Evolutionary conservation across 495 filamentous ascomycete species (phyloP).

Genomic region (Achaetomiella virescens): DNA sequence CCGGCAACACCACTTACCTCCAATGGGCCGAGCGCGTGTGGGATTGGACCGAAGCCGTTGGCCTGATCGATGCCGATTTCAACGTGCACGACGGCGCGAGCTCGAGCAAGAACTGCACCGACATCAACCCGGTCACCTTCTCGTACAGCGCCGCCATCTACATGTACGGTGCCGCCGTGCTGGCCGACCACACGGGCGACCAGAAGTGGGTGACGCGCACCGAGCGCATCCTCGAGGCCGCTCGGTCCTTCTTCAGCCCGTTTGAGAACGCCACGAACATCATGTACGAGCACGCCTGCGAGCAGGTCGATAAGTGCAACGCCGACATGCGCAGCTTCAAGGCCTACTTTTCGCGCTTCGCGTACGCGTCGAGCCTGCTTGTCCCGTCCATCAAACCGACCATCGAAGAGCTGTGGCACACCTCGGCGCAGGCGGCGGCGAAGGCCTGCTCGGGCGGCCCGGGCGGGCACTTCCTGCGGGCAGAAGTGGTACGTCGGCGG

Average conservation of each 20-base stretch:
- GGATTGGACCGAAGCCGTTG: slow-evolving; percentile 55
- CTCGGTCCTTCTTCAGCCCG: slow-evolving; percentile 41
- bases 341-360: slow-evolving; percentile 70
- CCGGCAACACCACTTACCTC: slow-evolving; percentile 55
- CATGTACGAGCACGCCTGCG: slow-evolving; percentile 70
- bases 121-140: slow-evolving; percentile 46
- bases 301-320: slow-evolving; percentile 56
- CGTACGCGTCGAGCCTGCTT: slow-evolving; percentile 57
- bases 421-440: slow-evolving; percentile 60
- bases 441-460: slow-evolving; percentile 54
- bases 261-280: slow-evolving; percentile 45
- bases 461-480: slow-evolving; percentile 57
- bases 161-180: slow-evolving; percentile 57
- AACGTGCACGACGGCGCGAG: slow-evolving; percentile 54
- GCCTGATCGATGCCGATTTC: slow-evolving; percentile 44
- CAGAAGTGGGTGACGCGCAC: slow-evolving; percentile 47
- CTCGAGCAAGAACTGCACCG: slow-evolving; percentile 38
- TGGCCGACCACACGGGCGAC: slow-evolving; percentile 56
- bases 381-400: slow-evolving; percentile 47
- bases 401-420: slow-evolving; percentile 48
- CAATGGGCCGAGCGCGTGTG: slow-evolving; percentile 66
- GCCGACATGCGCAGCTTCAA: slow-evolving; percentile 75
- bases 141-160: slow-evolving; percentile 62
- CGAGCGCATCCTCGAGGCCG: slow-evolving; percentile 40
- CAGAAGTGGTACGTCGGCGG: slow-evolving; percentile 58